These are phyloP conservation scores for Aspergillus udagawae DNA, from an alignment of 2,329 filamentous ascomycete genomes.

Conservation along the genomic window DNA sequence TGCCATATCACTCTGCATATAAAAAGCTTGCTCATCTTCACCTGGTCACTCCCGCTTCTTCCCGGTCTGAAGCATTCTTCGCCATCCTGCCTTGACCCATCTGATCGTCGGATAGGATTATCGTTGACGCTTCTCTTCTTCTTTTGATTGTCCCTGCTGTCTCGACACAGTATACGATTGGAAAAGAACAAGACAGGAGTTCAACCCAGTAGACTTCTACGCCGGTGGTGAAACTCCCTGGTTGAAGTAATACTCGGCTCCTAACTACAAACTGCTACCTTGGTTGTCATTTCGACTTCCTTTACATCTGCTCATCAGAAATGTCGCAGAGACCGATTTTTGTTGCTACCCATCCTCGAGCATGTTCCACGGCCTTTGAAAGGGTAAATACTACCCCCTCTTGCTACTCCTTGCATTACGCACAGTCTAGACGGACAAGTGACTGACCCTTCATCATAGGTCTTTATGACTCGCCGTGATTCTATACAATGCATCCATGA, in stretches of 20 bases:
- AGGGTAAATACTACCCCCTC: constrained; percentile 57
- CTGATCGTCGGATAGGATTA: background rate
- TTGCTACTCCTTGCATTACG: background rate
- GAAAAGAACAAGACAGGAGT: background rate
- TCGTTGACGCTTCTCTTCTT: background rate
- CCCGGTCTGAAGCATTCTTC: background rate
- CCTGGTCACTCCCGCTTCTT: background rate
- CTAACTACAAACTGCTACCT: background rate
- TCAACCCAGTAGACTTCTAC: constrained; percentile 8
- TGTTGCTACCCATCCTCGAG: constrained; percentile 86
- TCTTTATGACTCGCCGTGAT: constrained; percentile 92
- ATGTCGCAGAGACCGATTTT: constrained; percentile 85
- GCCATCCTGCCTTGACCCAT: background rate
- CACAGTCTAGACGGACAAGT: background rate
- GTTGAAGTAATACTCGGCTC: constrained; percentile 4
- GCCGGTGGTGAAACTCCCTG: constrained; percentile 20
- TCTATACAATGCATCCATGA: constrained; percentile 83
- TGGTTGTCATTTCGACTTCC: no score
- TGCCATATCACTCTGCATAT: background rate
- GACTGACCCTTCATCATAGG: constrained; percentile 47
- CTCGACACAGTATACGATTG: background rate
- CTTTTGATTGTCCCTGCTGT: background rate
- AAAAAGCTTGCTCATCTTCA: background rate
- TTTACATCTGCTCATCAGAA: background rate
- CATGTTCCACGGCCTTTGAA: constrained; percentile 96